Base-by-base conservation (phyloP, 2,329 filamentous ascomycete species). In the Rosellinia necatrix region DNA sequence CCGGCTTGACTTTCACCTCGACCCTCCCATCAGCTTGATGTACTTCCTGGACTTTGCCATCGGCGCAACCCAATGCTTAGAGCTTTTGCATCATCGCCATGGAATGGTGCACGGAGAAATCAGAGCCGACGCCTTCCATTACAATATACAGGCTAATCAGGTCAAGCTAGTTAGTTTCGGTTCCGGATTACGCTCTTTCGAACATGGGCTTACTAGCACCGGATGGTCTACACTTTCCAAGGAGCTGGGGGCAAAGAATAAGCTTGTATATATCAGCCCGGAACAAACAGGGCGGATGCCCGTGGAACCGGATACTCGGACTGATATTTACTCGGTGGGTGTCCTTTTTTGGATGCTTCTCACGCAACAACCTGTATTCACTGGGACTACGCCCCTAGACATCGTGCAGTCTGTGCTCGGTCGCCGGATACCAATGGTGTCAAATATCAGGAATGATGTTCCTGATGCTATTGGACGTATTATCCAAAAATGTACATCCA, bases 231-330 rank as follows among this genome's bases (percentile, higher is more conserved):
- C 83, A 0, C 75, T 97, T 8, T 93, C 90, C 10, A 88, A 89
- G 57, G 90, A 97, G 70, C 75, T 92, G 6, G 92, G 92, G 2
- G 90, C 92, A 35, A 92, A 91, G 74, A 88, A 92, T 69, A 96
- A 96, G 73, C 78, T 97, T 17, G 85, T 92, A 48, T 97, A 91
- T 69, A 96, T 97, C 69, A 93, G 92, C 42, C 92, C 93, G 0
- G 93, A 97, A 70, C 93, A 97, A 76, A 97, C 93, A 2, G 93
- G 93, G 12, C 87, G 93, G 17, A 89, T 97, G 82, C 90, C 92
- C 2, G 91, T 90, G 3, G 92, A 97, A 71, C 93, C 93, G 1
- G 93, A 97, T 73, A 90, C 84, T 38, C 84, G 93, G 35, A 97
- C 93, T 13, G 93, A 97, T 72, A 96, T 97, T 27, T 97, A 97